Base-by-base conservation (phyloP, 169 alveolate species). In the Cryptosporidium sp. region DNA sequence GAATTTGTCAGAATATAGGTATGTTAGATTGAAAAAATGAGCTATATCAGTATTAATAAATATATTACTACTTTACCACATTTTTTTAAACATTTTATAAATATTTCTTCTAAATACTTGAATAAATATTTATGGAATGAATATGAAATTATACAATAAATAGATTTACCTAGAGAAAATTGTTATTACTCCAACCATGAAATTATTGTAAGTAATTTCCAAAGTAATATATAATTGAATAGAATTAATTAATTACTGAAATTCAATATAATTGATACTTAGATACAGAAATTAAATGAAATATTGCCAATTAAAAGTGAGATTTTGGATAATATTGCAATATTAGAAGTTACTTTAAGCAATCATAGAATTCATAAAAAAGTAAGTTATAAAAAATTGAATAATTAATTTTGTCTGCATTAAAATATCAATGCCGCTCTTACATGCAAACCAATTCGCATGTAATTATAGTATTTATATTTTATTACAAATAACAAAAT, bases 141-240 rank as follows among this genome's bases (percentile, higher is more conserved):
- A 7, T 42, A 9, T 14, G 51, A 14, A 48, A 48, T 3, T 2
- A 14, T 9, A 42, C 21, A 16, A 21, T 67, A 12, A 67, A 67
- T 37, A 80, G 89, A 80, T n/a, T 58, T 80, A 26, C 89, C 89
- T 26, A 60, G 3, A 48, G 75, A 80, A 33, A 21, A 21, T 12
- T 62, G 37, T 7, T 12, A 21, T 3, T 37, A 60, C 14, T 23
- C 51, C 3, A 39, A 80, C 10, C 61, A 80, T 44, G 68, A 61
- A 60, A 39, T 80, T 21, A 80, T 18, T 42, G 89, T 80, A 62
- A 80, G 89, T 80, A 56, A 16, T n/a, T 23, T 26, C 8, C 37
- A 7, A 16, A n/a, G 16, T 10, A 7, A 67, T 67, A 33, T 33
- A 37, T 21, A n/a, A 67, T 33, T 16, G 1, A 33, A 67, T 3